Conservation (phyloP, 306 rosid species). For the Lablab purpureus region DNA sequence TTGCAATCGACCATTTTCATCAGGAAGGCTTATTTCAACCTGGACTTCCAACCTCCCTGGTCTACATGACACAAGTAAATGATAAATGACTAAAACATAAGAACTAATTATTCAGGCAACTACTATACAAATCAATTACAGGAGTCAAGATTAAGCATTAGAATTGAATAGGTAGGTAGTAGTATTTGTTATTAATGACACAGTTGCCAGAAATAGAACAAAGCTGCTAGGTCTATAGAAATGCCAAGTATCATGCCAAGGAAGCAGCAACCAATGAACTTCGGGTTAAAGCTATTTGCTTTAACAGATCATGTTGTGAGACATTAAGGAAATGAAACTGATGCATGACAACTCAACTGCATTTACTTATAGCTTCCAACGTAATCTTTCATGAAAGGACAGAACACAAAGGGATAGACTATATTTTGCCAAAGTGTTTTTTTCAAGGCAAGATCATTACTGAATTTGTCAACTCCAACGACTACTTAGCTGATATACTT, state of each 20-base stretch:
- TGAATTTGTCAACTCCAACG: not conserved
- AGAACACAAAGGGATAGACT: not conserved
- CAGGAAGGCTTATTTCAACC: constrained; percentile 98
- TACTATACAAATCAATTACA: constrained; percentile 37
- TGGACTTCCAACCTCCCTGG: constrained; percentile 99
- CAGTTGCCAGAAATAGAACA: not conserved
- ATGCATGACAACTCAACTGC: not conserved
- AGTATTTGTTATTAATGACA: not conserved
- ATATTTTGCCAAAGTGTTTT: not conserved
- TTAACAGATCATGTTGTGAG: not conserved
- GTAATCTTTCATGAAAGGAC: not conserved
- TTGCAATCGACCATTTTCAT: constrained; percentile 95
- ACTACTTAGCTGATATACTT: not conserved
- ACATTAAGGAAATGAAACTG: not conserved
- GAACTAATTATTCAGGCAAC: constrained; percentile 39
- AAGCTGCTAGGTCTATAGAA: not conserved
- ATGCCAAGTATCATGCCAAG: not conserved
- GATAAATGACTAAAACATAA: constrained; percentile 32
- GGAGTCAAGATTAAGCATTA: constrained; percentile 18
- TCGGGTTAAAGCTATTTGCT: not conserved
- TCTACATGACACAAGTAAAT: constrained; percentile 56
- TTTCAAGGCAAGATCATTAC: not conserved
- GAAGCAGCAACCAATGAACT: not conserved
- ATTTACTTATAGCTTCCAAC: not conserved
- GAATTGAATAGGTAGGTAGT: not conserved